Conservation (phyloP, 805 yeast genomes). For the Komagataella populi region DNA sequence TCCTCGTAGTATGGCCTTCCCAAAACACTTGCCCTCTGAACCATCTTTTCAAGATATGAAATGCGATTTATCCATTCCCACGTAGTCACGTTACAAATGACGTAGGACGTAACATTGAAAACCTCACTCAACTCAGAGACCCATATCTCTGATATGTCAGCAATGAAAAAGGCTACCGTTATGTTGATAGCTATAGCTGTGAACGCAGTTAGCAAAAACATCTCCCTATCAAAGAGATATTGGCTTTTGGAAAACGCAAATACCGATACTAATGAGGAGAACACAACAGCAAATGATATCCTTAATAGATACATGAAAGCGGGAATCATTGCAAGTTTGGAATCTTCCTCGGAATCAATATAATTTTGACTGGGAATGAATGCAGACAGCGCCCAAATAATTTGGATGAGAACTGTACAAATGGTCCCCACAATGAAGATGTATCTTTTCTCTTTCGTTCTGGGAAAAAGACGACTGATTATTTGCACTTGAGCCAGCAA, state of each 20-base stretch:
- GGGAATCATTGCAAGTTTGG: conserved; percentile 43
- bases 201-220: conserved; percentile 42
- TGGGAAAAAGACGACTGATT: conserved; percentile 49
- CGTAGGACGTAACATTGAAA: conserved; percentile 59
- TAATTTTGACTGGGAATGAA: conserved; percentile 15
- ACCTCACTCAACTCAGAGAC: conserved; percentile 61
- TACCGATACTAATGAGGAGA: conserved; percentile 48
- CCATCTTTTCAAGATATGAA: conserved; percentile 37
- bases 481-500: conserved; percentile 64
- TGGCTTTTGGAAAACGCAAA: conserved; percentile 37
- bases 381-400: conserved; percentile 57
- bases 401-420: conserved; percentile 41
- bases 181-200: conserved; percentile 41
- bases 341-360: conserved; percentile 17
- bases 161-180: conserved; percentile 59
- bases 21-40: conserved; percentile 57
- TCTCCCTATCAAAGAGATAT: conserved; percentile 32
- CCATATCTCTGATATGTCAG: conserved; percentile 68
- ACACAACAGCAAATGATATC: conserved; percentile 57
- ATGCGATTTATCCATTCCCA: conserved; percentile 81
- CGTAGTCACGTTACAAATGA: conserved; percentile 57
- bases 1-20: conserved; percentile 71
- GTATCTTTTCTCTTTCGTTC: conserved; percentile 55
- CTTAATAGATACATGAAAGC: conserved; percentile 65
- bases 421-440: conserved; percentile 45